These are phyloP conservation scores for Senna tora DNA, from an alignment of 306 rosid species.

Conservation along the genomic window DNA sequence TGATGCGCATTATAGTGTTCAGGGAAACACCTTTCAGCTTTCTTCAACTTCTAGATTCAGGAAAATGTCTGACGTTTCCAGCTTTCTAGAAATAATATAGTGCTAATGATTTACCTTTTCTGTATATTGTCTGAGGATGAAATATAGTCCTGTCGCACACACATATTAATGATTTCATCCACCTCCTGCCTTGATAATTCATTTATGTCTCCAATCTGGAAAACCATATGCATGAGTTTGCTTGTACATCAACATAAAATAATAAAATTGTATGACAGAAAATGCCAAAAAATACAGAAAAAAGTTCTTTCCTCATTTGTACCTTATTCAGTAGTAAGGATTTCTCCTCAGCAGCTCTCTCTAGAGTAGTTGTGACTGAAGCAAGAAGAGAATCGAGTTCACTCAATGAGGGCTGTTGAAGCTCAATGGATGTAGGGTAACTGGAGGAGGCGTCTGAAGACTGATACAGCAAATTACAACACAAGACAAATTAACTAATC, in stretches of 20 bases:
- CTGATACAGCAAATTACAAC: slow-evolving; percentile 47
- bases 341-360: slow-evolving; percentile 90
- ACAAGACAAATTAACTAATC: slow-evolving; percentile 23
- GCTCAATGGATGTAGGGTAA: slow-evolving; percentile 56
- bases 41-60: no score
- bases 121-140: slow-evolving; percentile 87
- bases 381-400: slow-evolving; percentile 71
- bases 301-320: slow-evolving; percentile 18
- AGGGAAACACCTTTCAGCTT: no score
- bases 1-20: no score
- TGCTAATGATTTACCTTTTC: slow-evolving; percentile 53
- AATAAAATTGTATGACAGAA: background rate
- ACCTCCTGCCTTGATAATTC: slow-evolving; percentile 93
- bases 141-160: slow-evolving; percentile 57
- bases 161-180: slow-evolving; percentile 78
- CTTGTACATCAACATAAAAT: slow-evolving; percentile 2
- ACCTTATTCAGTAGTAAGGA: slow-evolving; percentile 79
- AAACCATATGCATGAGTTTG: slow-evolving; percentile 12
- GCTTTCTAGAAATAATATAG: slow-evolving; percentile 15
- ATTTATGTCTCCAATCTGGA: slow-evolving; percentile 86
- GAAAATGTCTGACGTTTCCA: background rate
- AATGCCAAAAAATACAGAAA: slow-evolving; percentile 7
- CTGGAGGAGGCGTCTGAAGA: slow-evolving; percentile 54
- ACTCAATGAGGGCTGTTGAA: slow-evolving; percentile 75
- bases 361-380: slow-evolving; percentile 70